Percentiles rank a stretch among this genome's conserved stretches.
phyloP scores from a whole-genome alignment of 1,139 yeast genomes.

The Geotrichum bryndzae region DNA sequence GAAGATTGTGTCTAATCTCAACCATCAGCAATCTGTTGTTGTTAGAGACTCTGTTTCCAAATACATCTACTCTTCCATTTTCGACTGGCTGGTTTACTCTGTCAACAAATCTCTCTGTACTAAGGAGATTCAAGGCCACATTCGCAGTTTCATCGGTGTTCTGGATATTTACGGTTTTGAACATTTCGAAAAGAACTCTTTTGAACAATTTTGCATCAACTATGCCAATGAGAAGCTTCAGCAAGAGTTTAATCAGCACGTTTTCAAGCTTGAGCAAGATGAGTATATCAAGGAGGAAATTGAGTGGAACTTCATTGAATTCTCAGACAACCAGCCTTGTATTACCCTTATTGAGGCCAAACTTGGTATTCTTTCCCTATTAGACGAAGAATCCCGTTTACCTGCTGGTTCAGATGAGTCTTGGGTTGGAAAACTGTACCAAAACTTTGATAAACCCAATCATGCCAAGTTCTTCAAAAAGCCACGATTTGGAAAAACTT shows the following conservation, averaged over 20 bases:
- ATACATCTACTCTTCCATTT: constrained; percentile 83
- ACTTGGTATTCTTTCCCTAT: constrained; percentile 76
- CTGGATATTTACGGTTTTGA: constrained; percentile 97
- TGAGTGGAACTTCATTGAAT: constrained; percentile 95
- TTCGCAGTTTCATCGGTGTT: constrained; percentile 84
- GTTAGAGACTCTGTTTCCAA: constrained; percentile 96
- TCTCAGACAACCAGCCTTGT: constrained; percentile 96
- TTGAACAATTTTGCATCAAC: constrained; percentile 96
- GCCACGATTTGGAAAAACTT: constrained; percentile 90
- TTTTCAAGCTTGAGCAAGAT: constrained; percentile 93
- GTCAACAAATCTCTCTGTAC: constrained; percentile 79
- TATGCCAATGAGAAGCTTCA: constrained; percentile 96
- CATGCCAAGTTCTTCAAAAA: constrained; percentile 77
- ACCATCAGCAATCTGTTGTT: constrained; percentile 77
- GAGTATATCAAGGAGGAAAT: constrained; percentile 88
- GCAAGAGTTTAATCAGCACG: constrained; percentile 96
- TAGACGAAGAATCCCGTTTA: constrained; percentile 92
- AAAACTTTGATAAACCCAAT: constrained; percentile 74
- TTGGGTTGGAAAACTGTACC: constrained; percentile 87
- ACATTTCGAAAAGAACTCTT: constrained; percentile 88
- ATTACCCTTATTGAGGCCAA: constrained; percentile 86
- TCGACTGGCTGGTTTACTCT: constrained; percentile 89
- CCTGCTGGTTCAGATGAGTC: constrained; percentile 93
- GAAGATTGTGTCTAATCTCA: constrained; percentile 79
- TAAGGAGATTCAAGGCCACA: constrained; percentile 48